Base-by-base conservation (phyloP, 768 basidiomycete genomes). In the Serpula lacrymans region DNA sequence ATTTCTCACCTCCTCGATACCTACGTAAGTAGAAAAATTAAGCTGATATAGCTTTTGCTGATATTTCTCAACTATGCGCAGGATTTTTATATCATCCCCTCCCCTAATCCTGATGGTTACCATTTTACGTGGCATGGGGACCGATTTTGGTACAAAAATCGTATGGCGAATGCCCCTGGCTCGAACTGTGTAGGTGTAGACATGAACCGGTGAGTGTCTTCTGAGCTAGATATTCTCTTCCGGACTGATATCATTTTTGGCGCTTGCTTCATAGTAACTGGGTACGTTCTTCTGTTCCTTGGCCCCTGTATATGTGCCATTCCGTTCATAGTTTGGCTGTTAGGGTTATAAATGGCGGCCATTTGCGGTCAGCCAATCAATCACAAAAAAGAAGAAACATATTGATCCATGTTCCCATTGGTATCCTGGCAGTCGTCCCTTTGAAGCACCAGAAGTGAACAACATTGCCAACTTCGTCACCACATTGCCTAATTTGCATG, bases 361-460 rank as follows among this genome's bases (percentile, higher is more conserved):
- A 34, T 25, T 4, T 41, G 47, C 22, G 25, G 44, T 30, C 39
- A 39, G n/a, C 24, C 50, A 10, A 10, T 34, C 18, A 52, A n/a
- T 58, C 35, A 46, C 53, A 2, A 46, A n/a, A n/a, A n/a, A 48
- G 12, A 41, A 37, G 48, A 41, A 27, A 27, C 61, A 58, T 2
- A 57, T 60, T 4, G 72, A 80, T 49, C 75, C 83, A 1, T 93
- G 90, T 55, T 78, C 80, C 4, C 77, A 84, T 35, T 82, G 82
- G 72, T 92, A 80, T 52, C 83, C 88, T 0, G 90, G 90, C 11
- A 64, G 69, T 27, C 72, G 78, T 6, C 68, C 88, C 0, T 93
- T 91, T 62, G 77, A 91, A 55, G 74, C 88, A 1, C 75, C 78
- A 2, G 89, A 93, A 58, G 80, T 82, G 13, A 80, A 79, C 60